Conservation (phyloP, 345 rosid species). For the Diplotaxis tenuifolia region DNA sequence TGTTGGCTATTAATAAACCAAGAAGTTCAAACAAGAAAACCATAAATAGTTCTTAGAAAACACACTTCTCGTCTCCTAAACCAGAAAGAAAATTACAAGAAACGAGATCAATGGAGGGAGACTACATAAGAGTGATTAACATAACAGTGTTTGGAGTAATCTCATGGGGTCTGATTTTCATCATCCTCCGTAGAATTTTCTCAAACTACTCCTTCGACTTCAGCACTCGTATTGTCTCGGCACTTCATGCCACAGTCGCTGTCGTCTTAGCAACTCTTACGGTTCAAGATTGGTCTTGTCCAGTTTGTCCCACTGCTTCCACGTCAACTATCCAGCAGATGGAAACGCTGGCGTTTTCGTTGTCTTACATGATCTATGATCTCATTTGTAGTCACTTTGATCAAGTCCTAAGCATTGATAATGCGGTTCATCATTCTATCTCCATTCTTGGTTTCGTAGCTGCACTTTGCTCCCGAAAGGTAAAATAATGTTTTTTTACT, state of each 20-base stretch:
- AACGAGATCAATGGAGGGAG: constrained; percentile 45
- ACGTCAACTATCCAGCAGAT: constrained; percentile 56
- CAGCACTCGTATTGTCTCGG: constrained; percentile 72
- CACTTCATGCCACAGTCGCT: constrained; percentile 59
- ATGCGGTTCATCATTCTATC: constrained; percentile 70
- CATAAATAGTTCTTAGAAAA: neutral
- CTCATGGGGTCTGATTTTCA: constrained; percentile 56
- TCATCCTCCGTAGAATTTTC: constrained; percentile 42
- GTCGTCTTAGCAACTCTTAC: constrained; percentile 59
- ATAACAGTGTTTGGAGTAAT: constrained; percentile 46
- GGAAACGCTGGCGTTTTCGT: constrained; percentile 48
- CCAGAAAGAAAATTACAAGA: neutral
- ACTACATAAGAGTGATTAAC: constrained; percentile 12
- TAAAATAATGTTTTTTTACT: constrained; percentile 8
- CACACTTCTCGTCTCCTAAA: neutral
- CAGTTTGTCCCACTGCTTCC: constrained; percentile 66
- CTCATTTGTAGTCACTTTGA: constrained; percentile 58
- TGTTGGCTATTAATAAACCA: too few relatives aligned
- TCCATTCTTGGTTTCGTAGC: constrained; percentile 70
- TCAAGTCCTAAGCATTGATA: constrained; percentile 45
- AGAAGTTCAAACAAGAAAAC: neutral
- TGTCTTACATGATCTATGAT: constrained; percentile 73
- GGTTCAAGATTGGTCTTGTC: constrained; percentile 73
- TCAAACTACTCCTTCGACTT: constrained; percentile 61
- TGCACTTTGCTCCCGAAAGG: constrained; percentile 57